Conservation (phyloP, 1,284 basidiomycete genomes). For the Fomitopsis pinicola region DNA sequence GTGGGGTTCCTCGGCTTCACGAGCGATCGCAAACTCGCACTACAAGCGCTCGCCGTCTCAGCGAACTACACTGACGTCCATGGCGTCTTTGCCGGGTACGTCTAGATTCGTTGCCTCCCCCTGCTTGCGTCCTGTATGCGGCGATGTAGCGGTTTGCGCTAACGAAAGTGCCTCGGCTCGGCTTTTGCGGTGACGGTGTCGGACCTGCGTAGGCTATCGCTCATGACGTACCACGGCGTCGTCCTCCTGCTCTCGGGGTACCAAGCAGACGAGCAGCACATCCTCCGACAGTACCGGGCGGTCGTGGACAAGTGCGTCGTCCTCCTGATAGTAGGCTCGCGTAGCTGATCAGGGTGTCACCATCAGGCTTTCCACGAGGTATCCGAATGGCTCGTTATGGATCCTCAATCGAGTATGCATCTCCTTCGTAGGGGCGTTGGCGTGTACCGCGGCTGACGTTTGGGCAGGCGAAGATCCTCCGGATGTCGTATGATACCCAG, state of each 20-base stretch:
- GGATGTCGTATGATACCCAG: slow-evolving; percentile 60
- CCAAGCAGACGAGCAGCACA: slow-evolving; percentile 65
- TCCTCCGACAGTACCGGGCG: slow-evolving; percentile 55
- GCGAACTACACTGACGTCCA: slow-evolving; percentile 66
- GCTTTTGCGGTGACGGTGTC: background rate
- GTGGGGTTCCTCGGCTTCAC: slow-evolving; percentile 74
- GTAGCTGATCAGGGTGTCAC: background rate
- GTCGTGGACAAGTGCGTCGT: slow-evolving; percentile 54
- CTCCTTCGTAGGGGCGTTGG: background rate
- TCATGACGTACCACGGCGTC: slow-evolving; percentile 76
- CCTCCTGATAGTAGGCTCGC: background rate
- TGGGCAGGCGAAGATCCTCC: slow-evolving; percentile 64
- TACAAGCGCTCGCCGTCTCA: slow-evolving; percentile 63
- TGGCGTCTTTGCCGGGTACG: slow-evolving; percentile 67
- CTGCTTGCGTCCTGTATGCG: background rate
- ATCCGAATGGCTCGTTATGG: slow-evolving; percentile 71
- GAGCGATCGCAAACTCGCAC: slow-evolving; percentile 61
- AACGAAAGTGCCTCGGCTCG: background rate
- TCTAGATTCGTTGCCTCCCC: background rate
- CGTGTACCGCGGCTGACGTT: background rate
- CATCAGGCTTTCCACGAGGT: slow-evolving; percentile 47
- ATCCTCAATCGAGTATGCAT: slow-evolving; percentile 59
- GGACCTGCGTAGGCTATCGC: slow-evolving; percentile 44
- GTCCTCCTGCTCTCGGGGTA: slow-evolving; percentile 68
- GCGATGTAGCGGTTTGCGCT: background rate